Evolutionary conservation across 2,329 filamentous ascomycete species (phyloP).

Genomic region (Fusarium sp.): DNA sequence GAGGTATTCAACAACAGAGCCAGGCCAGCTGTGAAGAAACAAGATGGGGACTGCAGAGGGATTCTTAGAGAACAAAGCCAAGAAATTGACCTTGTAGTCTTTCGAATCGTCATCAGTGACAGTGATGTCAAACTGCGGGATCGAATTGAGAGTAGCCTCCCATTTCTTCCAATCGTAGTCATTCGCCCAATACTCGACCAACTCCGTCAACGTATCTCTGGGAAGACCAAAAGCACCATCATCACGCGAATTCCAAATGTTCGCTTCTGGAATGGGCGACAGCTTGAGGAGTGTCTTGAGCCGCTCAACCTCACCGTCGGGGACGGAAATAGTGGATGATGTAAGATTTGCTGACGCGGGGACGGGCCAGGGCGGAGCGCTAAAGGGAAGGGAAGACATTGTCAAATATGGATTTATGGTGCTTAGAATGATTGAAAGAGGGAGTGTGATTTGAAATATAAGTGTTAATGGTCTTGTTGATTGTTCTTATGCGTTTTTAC

Average conservation of each 20-base stretch:
- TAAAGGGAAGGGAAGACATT: conserved; percentile 2
- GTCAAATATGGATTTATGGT: not conserved
- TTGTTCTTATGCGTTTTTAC: not conserved
- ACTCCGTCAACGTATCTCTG: not conserved
- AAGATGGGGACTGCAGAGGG: not conserved
- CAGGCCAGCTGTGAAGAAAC: conserved; percentile 31
- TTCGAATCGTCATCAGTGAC: conserved; percentile 8
- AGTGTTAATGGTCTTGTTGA: not conserved
- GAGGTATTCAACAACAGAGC: conserved; percentile 27
- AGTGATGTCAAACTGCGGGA: conserved; percentile 23
- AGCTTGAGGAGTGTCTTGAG: conserved; percentile 8
- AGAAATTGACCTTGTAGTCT: conserved; percentile 16
- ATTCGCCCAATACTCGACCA: conserved; percentile 4
- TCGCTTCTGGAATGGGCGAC: not conserved
- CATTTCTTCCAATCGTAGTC: conserved; percentile 22
- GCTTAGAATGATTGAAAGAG: not conserved
- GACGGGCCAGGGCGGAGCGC: not conserved
- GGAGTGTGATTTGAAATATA: not conserved
- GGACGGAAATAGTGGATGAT: conserved; percentile 10
- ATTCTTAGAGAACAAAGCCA: conserved; percentile 13
- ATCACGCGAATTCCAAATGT: not conserved
- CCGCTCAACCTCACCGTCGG: not conserved
- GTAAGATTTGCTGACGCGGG: conserved; percentile 15
- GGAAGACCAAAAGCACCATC: conserved; percentile 3
- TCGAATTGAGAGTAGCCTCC: conserved; percentile 22